Evolutionary conservation across 148 eudicot genomes (phyloP).

Genomic region (Oxyria digyna): DNA sequence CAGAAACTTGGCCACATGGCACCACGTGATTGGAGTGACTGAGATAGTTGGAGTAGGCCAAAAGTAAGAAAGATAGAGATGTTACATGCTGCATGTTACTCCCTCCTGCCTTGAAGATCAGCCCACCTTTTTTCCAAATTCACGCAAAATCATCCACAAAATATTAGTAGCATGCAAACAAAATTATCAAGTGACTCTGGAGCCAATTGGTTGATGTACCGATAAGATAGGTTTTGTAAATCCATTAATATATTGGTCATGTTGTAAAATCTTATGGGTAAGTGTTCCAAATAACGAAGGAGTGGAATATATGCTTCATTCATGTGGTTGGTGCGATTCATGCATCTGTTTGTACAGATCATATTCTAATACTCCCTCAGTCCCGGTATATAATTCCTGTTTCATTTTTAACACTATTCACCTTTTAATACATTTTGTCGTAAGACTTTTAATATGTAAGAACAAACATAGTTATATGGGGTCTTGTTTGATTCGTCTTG

Average conservation of each 20-base stretch:
- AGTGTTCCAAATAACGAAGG: not conserved
- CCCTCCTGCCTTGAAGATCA: conserved; percentile 83
- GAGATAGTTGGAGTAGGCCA: conserved; percentile 84
- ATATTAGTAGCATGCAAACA: not conserved
- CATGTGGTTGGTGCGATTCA: conserved; percentile 1
- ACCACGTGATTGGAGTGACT: conserved; percentile 83
- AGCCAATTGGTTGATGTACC: conserved; percentile 4
- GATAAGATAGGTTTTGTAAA: not conserved
- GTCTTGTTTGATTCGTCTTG: too few species aligned
- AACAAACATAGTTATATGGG: too few species aligned
- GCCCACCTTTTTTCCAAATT: conserved; percentile 43
- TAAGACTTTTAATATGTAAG: too few species aligned
- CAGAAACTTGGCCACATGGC: conserved; percentile 67
- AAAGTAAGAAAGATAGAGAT: conserved; percentile 64
- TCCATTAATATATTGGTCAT: not conserved
- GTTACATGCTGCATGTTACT: conserved; percentile 99
- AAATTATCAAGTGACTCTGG: not conserved
- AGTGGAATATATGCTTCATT: conserved; percentile 1
- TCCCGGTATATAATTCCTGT: too few species aligned
- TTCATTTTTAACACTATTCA: too few species aligned
- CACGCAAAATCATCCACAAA: not conserved
- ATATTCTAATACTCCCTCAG: not conserved
- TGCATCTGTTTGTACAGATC: not conserved
- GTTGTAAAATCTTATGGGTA: not conserved
- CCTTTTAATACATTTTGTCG: too few species aligned